phyloP scores from a whole-genome alignment of 2,329 filamentous ascomycete species.

The Talaromyces sp. region DNA sequence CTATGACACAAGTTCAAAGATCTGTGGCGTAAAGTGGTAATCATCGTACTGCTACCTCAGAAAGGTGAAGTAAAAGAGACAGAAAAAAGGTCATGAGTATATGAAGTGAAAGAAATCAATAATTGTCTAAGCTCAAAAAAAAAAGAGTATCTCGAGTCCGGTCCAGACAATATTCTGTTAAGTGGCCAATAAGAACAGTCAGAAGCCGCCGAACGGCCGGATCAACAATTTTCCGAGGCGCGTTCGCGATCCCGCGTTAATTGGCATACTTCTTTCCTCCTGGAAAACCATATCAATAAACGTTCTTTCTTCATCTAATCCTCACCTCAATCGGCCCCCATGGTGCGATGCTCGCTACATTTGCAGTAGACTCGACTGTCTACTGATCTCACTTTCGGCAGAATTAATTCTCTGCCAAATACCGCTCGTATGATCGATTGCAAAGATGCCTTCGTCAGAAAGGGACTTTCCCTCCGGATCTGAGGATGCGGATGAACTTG shows the following conservation, averaged over 20 bases:
- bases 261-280: background rate
- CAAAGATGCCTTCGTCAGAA: constrained; percentile 7
- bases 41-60: background rate
- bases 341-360: background rate
- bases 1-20: constrained; percentile 8
- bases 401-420: background rate
- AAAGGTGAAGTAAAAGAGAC: background rate
- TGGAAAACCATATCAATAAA: background rate
- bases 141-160: background rate
- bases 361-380: no score
- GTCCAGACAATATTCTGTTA: background rate
- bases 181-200: background rate
- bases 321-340: background rate
- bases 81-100: background rate
- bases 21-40: background rate
- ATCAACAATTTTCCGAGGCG: constrained; percentile 8
- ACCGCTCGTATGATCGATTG: background rate
- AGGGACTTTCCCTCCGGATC: constrained; percentile 20
- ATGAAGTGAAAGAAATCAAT: background rate
- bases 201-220: background rate
- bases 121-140: background rate
- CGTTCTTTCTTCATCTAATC: background rate
- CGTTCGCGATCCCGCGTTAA: constrained; percentile 6
- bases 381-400: background rate
- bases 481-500: constrained; percentile 25